These are phyloP conservation scores for Tolypocladium album DNA, from an alignment of 2,329 filamentous ascomycete species.

Conservation along the genomic window DNA sequence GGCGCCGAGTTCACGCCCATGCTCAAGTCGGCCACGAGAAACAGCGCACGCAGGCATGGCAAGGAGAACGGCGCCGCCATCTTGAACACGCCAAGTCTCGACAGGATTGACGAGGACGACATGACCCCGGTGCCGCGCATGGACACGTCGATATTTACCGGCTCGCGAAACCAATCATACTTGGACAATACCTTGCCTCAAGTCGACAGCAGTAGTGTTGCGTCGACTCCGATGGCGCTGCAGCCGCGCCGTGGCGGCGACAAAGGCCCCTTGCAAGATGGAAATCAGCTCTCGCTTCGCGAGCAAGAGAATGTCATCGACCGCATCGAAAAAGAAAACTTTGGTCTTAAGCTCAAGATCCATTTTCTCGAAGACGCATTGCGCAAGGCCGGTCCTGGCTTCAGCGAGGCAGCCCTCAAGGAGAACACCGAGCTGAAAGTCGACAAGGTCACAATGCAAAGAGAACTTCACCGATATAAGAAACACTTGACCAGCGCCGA, in stretches of 20 bases:
- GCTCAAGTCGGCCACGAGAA: constrained; percentile 69
- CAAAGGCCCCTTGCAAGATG: constrained; percentile 65
- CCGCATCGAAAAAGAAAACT: constrained; percentile 97
- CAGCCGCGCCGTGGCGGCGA: constrained; percentile 52
- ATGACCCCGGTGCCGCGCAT: constrained; percentile 65
- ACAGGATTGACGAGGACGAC: constrained; percentile 58
- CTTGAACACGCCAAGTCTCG: constrained; percentile 57
- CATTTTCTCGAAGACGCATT: constrained; percentile 91
- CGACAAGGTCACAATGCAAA: constrained; percentile 79
- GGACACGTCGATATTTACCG: constrained; percentile 61
- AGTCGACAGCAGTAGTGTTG: constrained; percentile 65
- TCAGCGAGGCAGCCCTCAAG: constrained; percentile 77
- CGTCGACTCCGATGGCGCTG: constrained; percentile 71
- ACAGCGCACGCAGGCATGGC: constrained; percentile 54
- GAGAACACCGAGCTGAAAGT: constrained; percentile 97
- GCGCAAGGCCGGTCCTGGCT: constrained; percentile 76
- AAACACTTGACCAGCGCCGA: constrained; percentile 77
- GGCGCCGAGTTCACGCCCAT: constrained; percentile 87
- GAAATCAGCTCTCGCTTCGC: constrained; percentile 80
- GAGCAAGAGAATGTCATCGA: constrained; percentile 96
- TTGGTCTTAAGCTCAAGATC: constrained; percentile 91
- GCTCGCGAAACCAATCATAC: constrained; percentile 54
- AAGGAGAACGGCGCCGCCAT: constrained; percentile 50
- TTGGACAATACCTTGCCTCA: constrained; percentile 64
- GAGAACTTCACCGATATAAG: constrained; percentile 75